Conservation (phyloP, 192 early-diverging fungal species). For the Endogone sp. region DNA sequence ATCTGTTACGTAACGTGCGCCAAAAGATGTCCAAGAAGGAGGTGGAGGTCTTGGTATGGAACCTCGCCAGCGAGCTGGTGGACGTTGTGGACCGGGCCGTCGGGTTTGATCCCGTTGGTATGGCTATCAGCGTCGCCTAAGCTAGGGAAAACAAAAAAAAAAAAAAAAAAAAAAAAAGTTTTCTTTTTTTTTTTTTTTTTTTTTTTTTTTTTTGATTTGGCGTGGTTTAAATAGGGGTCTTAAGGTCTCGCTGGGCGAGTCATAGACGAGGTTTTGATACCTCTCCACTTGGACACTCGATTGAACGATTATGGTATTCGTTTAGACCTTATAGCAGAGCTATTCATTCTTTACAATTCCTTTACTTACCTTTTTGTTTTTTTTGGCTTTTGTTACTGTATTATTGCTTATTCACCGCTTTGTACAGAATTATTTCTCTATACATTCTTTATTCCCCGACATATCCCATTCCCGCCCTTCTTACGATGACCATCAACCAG, state of each 20-base stretch:
- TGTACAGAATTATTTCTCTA: background rate
- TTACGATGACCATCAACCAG: background rate
- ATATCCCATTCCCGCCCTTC: background rate
- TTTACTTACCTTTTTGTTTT: too few relatives aligned
- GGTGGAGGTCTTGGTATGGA: background rate
- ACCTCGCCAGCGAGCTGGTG: background rate
- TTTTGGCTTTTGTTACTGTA: background rate
- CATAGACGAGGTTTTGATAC: background rate
- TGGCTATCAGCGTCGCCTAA: background rate
- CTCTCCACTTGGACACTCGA: background rate
- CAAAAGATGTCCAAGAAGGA: background rate
- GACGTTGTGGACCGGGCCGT: background rate
- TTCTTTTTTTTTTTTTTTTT: too few relatives aligned
- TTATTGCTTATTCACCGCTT: background rate
- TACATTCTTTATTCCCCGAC: background rate
- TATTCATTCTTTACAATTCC: background rate
- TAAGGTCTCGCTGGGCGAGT: background rate
- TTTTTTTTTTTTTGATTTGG: too few relatives aligned
- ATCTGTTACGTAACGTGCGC: background rate
- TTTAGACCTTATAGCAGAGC: background rate
- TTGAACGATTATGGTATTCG: background rate
- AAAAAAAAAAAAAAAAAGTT: background rate
- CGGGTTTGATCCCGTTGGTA: background rate
- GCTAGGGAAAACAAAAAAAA: background rate
- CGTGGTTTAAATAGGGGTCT: background rate